Evolutionary conservation across 2,329 filamentous ascomycete species (phyloP), one percentile per base, ranked within the genome.

Genomic region (Onygena corvina): DNA sequence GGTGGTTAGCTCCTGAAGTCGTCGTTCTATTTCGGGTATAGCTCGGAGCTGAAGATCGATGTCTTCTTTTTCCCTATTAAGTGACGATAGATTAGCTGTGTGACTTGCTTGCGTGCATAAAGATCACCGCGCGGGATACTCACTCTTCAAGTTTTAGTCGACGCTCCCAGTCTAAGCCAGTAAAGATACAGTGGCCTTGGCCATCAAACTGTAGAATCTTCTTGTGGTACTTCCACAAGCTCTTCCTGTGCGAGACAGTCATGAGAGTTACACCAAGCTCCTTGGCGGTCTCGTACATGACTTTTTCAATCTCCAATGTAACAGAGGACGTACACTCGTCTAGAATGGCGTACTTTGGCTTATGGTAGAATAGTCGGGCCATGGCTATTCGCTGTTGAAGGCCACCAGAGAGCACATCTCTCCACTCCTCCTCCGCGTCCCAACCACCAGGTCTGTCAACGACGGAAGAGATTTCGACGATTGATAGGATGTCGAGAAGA

Each of bases 201-300:
- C 92, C 92, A 65, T 96, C 90, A 64, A 98, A 98, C 67, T 98
- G 92, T 61, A 98, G 67, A 53, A 98, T 96, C 67, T 83, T 84
- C 57, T 80, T 84, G 66, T 98, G 92, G 65, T 98, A 96, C 66
- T 92, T 89, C 92, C 92, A 98, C 58, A 98, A 67, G 69, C 86
- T 94, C 54, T 88, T 74, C 6, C 92, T 75, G 66, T 98, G 92
- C 56, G 82, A 88, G 20, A 98, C 92, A 0, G 92, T 98, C 86
- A 98, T 95, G 54, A 98, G 76, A 0, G 92, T 96, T 59, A 95
- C 92, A 2, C 86, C 88, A 14, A 95, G 70, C 14, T 78, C 75
- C 74, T 98, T 96, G 46, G 92, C 92, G 49, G 87, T 89, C 59
- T 95, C 90, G 66, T 98, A 98, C 88, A 98, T 96, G 63, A 87